These are phyloP conservation scores for Rhizopogon sp. DNA, from an alignment of 768 basidiomycete genomes.

Conservation along the genomic window DNA sequence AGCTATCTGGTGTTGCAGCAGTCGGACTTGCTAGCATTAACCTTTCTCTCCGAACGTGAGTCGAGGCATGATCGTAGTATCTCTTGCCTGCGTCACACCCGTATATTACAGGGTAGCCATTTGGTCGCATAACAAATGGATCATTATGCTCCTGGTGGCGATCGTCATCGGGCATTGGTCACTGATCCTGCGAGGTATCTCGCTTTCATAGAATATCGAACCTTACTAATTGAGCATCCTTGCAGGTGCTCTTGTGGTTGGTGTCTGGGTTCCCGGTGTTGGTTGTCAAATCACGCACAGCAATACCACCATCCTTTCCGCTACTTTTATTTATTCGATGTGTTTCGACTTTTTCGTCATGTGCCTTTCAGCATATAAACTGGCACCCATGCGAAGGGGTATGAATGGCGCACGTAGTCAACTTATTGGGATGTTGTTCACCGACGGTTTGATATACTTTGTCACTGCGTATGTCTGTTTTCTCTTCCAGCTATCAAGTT, in stretches of 20 bases:
- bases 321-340: conserved; percentile 77
- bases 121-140: conserved; percentile 54
- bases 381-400: conserved; percentile 24
- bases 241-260: conserved; percentile 55
- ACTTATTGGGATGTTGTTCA: conserved; percentile 60
- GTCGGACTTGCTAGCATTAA: conserved; percentile 44
- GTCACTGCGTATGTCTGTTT: conserved; percentile 54
- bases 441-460: conserved; percentile 72
- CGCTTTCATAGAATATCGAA: background rate
- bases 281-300: conserved; percentile 56
- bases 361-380: conserved; percentile 54
- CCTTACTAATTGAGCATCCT: background rate
- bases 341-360: conserved; percentile 63
- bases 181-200: conserved; percentile 57
- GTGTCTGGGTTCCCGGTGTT: conserved; percentile 41
- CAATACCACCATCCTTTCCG: conserved; percentile 58
- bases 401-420: conserved; percentile 31
- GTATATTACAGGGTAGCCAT: conserved; percentile 47
- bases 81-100: background rate
- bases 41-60: conserved; percentile 40
- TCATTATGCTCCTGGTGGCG: conserved; percentile 43
- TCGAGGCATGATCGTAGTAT: background rate
- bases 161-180: conserved; percentile 69
- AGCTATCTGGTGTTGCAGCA: conserved; percentile 39
- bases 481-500: conserved; percentile 17